Evolutionary conservation across 371 early-diverging fungal species (phyloP), one percentile per base, ranked within the genome.

Genomic region (Phascolomyces articulosus): DNA sequence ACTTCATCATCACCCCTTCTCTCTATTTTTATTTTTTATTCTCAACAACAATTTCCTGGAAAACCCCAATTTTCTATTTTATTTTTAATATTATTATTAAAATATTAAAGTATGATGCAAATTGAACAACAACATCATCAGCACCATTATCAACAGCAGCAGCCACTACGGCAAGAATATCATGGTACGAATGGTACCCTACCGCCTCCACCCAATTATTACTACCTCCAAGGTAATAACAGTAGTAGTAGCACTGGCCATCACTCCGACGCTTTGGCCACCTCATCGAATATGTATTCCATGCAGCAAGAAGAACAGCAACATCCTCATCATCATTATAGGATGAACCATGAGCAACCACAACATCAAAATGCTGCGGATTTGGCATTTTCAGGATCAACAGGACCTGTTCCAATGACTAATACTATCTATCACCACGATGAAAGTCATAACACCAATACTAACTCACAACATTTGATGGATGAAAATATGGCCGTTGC

Each of bases 351-450:
- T 18, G n/a, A 58, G 29, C 58, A 40, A 40, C 40, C 16, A n/a
- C 13, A 55, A 18, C 55, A 55, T 28, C n/a, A 31, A 40, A 4
- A 40, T 41, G 40, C 58, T 44, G 18, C 15, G 18, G 15, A 44
- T 44, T 13, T 44, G 29, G 31, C 56, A 56, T 56, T 34, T 9
- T 34, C 34, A 34, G 56, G 34, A 31, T 31, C 56, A 56, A 95
- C 96, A 4, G 97, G 89, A 20, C 98, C 97, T 0, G 97, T 96
- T 20, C 98, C 98, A 3, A 97, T 97, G 98, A 98, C 97, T 28
- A 98, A 95, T 0, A 98, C 98, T 0, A 98, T 98, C 40, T 56
- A 56, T 38, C 56, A 56, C 15, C 20, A 56, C 21, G 23, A 56
- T 31, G 29, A 20, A 10, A 18, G 4, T 8, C 28, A 20, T 24